Conservation (phyloP, 2,329 filamentous ascomycete species). For the Penicillium glabrum region DNA sequence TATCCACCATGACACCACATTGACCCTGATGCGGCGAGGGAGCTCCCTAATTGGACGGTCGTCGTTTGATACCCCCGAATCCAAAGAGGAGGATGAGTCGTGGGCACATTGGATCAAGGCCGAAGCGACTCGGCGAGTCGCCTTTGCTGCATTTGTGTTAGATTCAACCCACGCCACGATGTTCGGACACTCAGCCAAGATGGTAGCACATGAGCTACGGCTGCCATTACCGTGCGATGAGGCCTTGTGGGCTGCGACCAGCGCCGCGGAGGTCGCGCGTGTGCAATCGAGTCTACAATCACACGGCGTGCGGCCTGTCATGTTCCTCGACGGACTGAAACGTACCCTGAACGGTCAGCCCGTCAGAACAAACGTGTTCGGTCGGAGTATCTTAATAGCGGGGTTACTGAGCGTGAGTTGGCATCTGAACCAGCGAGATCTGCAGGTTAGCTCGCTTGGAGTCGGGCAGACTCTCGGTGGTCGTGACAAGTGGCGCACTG, state of each 20-base stretch:
- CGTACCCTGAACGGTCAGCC: slow-evolving; percentile 80
- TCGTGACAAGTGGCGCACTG: slow-evolving; percentile 85
- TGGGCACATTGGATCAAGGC: slow-evolving; percentile 97
- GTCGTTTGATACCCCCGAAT: slow-evolving; percentile 79
- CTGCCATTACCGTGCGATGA: slow-evolving; percentile 91
- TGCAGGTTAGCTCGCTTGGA: slow-evolving; percentile 85
- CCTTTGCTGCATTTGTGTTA: slow-evolving; percentile 91
- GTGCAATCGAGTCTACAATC: slow-evolving; percentile 78
- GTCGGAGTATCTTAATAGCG: slow-evolving; percentile 89
- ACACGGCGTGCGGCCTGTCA: slow-evolving; percentile 78
- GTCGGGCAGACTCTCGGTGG: slow-evolving; percentile 78
- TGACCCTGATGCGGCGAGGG: slow-evolving; percentile 92
- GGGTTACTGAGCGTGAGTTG: slow-evolving; percentile 90
- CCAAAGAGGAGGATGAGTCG: slow-evolving; percentile 73
- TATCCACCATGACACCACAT: slow-evolving; percentile 92
- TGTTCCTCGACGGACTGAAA: slow-evolving; percentile 89
- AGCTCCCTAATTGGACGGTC: slow-evolving; percentile 86
- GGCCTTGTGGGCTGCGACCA: slow-evolving; percentile 85
- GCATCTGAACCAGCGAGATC: slow-evolving; percentile 96
- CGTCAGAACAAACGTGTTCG: slow-evolving; percentile 90
- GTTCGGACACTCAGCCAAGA: slow-evolving; percentile 95
- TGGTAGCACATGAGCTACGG: slow-evolving; percentile 95
- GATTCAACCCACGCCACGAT: slow-evolving; percentile 97
- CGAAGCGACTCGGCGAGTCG: slow-evolving; percentile 83
- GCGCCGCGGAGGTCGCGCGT: slow-evolving; percentile 78